phyloP scores from a whole-genome alignment of 768 basidiomycete species.

The Exsudoporus frostii region DNA sequence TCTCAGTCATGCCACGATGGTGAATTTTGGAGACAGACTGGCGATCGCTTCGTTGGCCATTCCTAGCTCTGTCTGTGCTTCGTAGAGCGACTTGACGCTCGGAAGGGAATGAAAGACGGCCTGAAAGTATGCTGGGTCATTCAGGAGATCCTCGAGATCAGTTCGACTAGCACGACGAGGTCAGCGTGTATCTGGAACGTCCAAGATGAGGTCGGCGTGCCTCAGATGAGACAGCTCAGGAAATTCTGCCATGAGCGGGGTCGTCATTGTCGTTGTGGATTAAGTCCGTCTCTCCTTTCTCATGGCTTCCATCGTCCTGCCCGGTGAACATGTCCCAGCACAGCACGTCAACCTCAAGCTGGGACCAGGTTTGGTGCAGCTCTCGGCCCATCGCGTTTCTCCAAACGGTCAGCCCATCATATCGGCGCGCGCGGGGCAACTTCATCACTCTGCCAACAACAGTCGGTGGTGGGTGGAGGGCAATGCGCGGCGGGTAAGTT shows the following conservation, averaged over 20 bases:
- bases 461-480: conserved; percentile 89
- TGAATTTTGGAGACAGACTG: conserved; percentile 46
- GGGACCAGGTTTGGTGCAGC: conserved; percentile 76
- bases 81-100: conserved; percentile 69
- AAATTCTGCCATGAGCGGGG: conserved; percentile 57
- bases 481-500: conserved; percentile 75
- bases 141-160: conserved; percentile 86
- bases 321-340: conserved; percentile 75
- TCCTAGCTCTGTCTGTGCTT: conserved; percentile 74
- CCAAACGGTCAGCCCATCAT: conserved; percentile 30
- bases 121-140: conserved; percentile 81
- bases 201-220: conserved; percentile 40
- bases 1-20: conserved; percentile 3
- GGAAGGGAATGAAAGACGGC: conserved; percentile 80
- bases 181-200: conserved; percentile 6
- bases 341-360: conserved; percentile 80
- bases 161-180: conserved; percentile 55
- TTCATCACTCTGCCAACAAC: conserved; percentile 67
- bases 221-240: conserved; percentile 72
- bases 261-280: conserved; percentile 22
- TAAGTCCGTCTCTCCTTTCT: conserved; percentile 4
- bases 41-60: conserved; percentile 85
- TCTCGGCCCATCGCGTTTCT: conserved; percentile 30
- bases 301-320: conserved; percentile 64
- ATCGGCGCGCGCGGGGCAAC: conserved; percentile 66